Base-by-base conservation (phyloP, 345 rosid species). In the Citrus hindsii region DNA sequence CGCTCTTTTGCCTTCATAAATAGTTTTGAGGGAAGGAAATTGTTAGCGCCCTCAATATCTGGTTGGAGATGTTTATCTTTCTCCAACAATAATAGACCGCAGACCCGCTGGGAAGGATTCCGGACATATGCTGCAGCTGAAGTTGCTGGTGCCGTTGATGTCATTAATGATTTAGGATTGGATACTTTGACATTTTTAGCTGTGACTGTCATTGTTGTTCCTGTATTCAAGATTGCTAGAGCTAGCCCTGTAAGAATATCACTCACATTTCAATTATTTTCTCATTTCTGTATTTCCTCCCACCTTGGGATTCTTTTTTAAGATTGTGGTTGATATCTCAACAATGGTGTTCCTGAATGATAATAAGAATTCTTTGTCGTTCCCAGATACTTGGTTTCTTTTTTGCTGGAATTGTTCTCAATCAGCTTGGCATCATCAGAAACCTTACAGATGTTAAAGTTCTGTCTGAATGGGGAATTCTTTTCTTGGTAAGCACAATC, bases 401-500 rank as follows among this genome's bases (percentile, higher is more conserved):
- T 87, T 95, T 92, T 87, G 97, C 99, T 60, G 98, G 99, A 65
- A 75, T 95, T 78, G 92, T 95, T 40, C 95, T 95, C 71, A 95
- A 93, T 84, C 99, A 93, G 68, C 88, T 95, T 89, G 97, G 94
- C 67, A 71, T 93, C 72, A 95, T 95, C 77, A 87, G 99, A 83
- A 93, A 95, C 83, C 89, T 95, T 53, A 89, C 93, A 30, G 99
- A 95, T 87, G 94, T 95, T 80, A 95, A 95, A 86, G 89, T 93
- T 68, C 92, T 95, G 38, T 95, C 99, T 16, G 99, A 95, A 75
- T 95, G 99, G 99, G 99, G 99, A 71, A 92, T 95, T 79, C 99
- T 95, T 82, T 95, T 95, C 82, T 81, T 95, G 98, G 99, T 93
- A 77, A 91, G 91, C 35, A 24, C 42, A 71, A 9, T 71, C 37